These are phyloP conservation scores for Penicillium psychrofluorescens DNA, from an alignment of 495 filamentous ascomycete species.

Conservation along the genomic window DNA sequence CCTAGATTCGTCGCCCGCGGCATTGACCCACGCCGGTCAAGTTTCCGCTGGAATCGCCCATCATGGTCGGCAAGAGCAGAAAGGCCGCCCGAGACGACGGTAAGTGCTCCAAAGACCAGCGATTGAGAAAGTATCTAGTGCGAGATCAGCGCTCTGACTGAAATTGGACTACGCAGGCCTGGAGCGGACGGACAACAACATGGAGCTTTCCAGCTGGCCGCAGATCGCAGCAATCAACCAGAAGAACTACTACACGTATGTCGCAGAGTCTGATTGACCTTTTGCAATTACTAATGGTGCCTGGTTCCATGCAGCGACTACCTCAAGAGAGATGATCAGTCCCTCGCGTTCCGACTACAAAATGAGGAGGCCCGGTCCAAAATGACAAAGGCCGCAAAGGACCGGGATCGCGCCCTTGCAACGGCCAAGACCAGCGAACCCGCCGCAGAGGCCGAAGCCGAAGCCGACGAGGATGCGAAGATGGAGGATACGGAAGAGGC, in stretches of 20 bases:
- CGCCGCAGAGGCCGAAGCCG: slow-evolving; percentile 43
- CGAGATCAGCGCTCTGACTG: not conserved
- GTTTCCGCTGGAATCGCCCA: slow-evolving; percentile 6
- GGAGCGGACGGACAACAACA: slow-evolving; percentile 93
- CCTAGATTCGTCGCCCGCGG: slow-evolving; percentile 10
- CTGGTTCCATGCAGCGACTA: slow-evolving; percentile 59
- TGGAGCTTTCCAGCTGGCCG: slow-evolving; percentile 91
- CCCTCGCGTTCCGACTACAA: slow-evolving; percentile 78
- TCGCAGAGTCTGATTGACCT: slow-evolving; percentile 3
- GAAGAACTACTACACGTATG: slow-evolving; percentile 99
- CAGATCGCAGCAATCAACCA: slow-evolving; percentile 90
- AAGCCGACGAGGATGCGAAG: slow-evolving; percentile 53
- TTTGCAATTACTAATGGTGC: slow-evolving; percentile 3
- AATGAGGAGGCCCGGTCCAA: slow-evolving; percentile 72
- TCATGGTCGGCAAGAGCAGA: slow-evolving; percentile 59
- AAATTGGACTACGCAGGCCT: slow-evolving; percentile 51
- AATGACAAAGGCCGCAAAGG: slow-evolving; percentile 76
- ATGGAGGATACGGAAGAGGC: slow-evolving; percentile 54
- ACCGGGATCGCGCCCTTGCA: slow-evolving; percentile 77
- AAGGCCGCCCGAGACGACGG: slow-evolving; percentile 60
- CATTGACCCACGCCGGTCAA: slow-evolving; percentile 1
- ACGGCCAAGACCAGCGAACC: slow-evolving; percentile 46
- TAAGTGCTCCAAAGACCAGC: slow-evolving; percentile 14
- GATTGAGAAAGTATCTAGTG: not conserved
- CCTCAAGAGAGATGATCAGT: slow-evolving; percentile 95